Base-by-base conservation (phyloP, 768 basidiomycete genomes). In the Trametes gibbosa region DNA sequence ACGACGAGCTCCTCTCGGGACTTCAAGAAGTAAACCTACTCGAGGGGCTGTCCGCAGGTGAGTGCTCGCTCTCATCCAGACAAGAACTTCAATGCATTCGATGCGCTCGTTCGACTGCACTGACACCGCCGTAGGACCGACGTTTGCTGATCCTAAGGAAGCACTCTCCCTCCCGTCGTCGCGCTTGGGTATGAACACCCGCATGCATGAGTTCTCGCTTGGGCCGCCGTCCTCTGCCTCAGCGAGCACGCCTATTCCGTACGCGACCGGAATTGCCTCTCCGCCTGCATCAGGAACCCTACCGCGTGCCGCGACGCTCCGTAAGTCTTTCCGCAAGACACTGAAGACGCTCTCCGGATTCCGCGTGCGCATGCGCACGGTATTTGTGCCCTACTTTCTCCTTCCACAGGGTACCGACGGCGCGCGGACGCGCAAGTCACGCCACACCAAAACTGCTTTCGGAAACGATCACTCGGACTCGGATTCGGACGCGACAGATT, bases 341-440 rank as follows among this genome's bases (percentile, higher is more conserved):
- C 74, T 97, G 17, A 79, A 81, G 45, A 88, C 90, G 0, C 85
- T 88, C 3, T 89, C 90, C 25, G 94, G 92, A 3, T 89, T 97
- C 72, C 81, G 86, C 21, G 89, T 97, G 24, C 85, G 93, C 34
- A 96, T 96, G 95, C 83, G 93, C n/a, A 95, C 93, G 0, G 89
- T 94, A 5, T 92, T 95, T 63, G 86, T 95, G 12, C 95, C 95
- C 0, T 87, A 92, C 64, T 82, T 95, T 21, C 77, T 93, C 45
- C 74, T 92, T 4, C 83, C 85, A 1, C 79, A 79, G 29, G 37
- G 41, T 13, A 13, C 60, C 16, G 40, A 46, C 29, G 57, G 59
- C 53, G 17, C 43, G n/a, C 34, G n/a, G 7, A 32, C 46, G n/a
- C 23, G 51, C 14, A 58, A 58, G 43, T 34, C 43, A 10, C 48